These are phyloP conservation scores for Pachyrhizus erosus DNA, from an alignment of 306 rosid genomes.

Conservation along the genomic window DNA sequence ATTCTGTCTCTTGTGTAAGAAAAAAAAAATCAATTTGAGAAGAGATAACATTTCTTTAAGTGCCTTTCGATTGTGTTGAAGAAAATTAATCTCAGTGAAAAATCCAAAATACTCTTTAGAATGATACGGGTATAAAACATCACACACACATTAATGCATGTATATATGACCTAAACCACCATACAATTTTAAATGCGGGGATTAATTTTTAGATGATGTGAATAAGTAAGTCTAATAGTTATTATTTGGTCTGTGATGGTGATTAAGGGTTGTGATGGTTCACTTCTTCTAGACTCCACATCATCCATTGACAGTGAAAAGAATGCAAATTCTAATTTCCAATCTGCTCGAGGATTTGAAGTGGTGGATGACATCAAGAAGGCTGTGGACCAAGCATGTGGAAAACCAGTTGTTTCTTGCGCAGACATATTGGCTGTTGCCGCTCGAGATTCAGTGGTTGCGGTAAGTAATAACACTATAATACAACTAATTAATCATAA, in stretches of 20 bases:
- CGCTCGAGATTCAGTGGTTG: constrained; percentile 51
- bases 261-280: constrained; percentile 60
- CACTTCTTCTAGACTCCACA: constrained; percentile 52
- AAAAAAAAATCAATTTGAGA: too few species aligned
- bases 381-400: constrained; percentile 48
- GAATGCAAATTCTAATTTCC: constrained; percentile 17
- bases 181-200: background rate
- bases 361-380: constrained; percentile 51
- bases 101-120: too few species aligned
- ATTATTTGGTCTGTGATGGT: background rate
- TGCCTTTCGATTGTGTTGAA: too few species aligned
- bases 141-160: background rate
- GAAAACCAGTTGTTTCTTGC: constrained; percentile 53
- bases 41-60: too few species aligned
- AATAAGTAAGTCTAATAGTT: background rate
- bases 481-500: background rate
- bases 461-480: constrained; percentile 11
- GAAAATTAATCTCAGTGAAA: too few species aligned
- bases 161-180: background rate
- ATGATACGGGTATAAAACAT: too few species aligned
- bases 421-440: constrained; percentile 57
- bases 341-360: constrained; percentile 51
- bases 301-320: constrained; percentile 51
- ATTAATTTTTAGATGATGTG: background rate
- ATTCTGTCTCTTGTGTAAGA: too few species aligned